phyloP scores from a whole-genome alignment of 2,329 filamentous ascomycete genomes.

The Drechslera avenae region DNA sequence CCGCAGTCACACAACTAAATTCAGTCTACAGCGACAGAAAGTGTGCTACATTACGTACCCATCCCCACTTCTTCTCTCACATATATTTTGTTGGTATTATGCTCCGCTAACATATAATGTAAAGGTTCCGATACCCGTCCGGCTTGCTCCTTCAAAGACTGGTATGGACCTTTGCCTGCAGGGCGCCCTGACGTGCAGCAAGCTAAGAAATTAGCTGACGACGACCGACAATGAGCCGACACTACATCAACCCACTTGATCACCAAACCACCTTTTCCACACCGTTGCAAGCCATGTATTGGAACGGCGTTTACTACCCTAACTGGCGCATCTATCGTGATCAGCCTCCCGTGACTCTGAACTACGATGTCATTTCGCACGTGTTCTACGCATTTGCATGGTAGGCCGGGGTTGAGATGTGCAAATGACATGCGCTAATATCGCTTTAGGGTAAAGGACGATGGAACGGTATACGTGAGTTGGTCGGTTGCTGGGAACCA shows the following conservation, averaged over 20 bases:
- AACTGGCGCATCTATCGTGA: constrained; percentile 75
- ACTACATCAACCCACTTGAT: constrained; percentile 28
- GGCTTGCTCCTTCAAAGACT: constrained; percentile 6
- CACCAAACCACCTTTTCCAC: constrained; percentile 37
- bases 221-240: constrained; percentile 40
- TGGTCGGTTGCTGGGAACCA: constrained; percentile 35
- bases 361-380: constrained; percentile 77
- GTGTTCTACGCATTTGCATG: constrained; percentile 82
- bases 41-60: constrained; percentile 13
- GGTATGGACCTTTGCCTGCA: constrained; percentile 21
- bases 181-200: constrained; percentile 34
- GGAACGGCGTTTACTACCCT: constrained; percentile 85
- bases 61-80: neutral
- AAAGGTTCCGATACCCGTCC: constrained; percentile 9
- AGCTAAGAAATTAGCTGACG: constrained; percentile 37
- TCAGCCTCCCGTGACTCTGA: constrained; percentile 74
- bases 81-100: neutral
- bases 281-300: constrained; percentile 46
- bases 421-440: constrained; percentile 25
- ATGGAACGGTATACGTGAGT: constrained; percentile 77
- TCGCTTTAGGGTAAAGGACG: constrained; percentile 63
- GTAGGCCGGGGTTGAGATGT: constrained; percentile 42
- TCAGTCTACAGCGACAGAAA: constrained; percentile 11
- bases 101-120: constrained; percentile 3
- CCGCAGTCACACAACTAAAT: constrained; percentile 12